phyloP scores from a whole-genome alignment of 306 rosid species.

The Malus asiatica region DNA sequence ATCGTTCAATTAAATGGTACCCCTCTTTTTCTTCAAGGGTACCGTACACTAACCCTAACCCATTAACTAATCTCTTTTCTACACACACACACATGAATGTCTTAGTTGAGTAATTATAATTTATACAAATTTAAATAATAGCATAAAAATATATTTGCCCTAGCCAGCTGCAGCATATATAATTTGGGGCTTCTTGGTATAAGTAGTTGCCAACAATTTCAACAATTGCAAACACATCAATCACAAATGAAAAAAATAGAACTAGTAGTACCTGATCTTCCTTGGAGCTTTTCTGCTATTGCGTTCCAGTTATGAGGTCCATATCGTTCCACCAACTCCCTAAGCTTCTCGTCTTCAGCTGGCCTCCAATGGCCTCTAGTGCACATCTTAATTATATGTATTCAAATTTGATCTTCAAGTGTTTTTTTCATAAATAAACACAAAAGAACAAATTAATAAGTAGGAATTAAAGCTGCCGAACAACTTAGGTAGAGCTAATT shows the following conservation, averaged over 20 bases:
- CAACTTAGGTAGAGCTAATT: not conserved
- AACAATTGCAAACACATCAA: not conserved
- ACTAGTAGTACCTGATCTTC: constrained; percentile 74
- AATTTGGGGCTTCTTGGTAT: not conserved
- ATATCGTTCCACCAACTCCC: constrained; percentile 76
- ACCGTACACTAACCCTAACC: not conserved
- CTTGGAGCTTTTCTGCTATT: constrained; percentile 87
- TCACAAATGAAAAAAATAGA: not conserved
- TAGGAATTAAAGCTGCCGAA: not conserved
- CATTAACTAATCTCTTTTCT: not conserved
- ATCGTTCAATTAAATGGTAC: not conserved
- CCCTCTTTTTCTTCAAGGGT: too few relatives aligned
- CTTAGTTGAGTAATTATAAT: not conserved
- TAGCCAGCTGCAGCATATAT: not conserved
- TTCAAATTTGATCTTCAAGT: not conserved
- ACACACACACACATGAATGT: not conserved
- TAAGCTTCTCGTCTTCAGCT: constrained; percentile 81
- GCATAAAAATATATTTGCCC: not conserved
- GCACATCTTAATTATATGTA: constrained; percentile 43
- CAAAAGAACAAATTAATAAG: not conserved
- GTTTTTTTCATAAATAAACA: not conserved
- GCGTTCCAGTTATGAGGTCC: constrained; percentile 99
- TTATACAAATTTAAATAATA: not conserved
- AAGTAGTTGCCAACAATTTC: not conserved
- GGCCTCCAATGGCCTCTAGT: constrained; percentile 99